Percentiles rank a stretch among this genome's conserved stretches.
These are phyloP conservation scores for Fusarium chuoi DNA, from an alignment of 2,329 filamentous ascomycete genomes.

Conservation along the genomic window DNA sequence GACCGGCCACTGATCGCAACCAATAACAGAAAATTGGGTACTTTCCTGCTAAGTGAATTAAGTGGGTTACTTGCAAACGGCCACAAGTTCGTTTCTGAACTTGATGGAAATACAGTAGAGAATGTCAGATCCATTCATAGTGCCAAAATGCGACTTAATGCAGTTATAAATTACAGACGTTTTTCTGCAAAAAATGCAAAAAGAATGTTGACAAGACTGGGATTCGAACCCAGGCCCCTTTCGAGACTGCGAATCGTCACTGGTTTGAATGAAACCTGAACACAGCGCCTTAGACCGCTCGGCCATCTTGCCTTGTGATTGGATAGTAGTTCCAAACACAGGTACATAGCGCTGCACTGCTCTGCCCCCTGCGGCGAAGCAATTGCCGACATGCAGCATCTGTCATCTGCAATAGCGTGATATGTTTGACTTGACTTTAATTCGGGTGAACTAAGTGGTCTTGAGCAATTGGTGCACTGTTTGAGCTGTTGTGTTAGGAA, in stretches of 20 bases:
- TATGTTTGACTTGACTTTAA: accelerated
- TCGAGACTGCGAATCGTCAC: constrained; percentile 27
- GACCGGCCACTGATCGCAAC: too few species aligned
- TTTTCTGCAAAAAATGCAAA: background rate
- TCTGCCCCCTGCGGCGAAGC: accelerated
- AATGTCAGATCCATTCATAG: too few species aligned
- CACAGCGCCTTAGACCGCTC: constrained; percentile 28
- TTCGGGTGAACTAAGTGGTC: accelerated
- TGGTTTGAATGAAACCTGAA: constrained; percentile 20
- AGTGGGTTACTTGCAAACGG: background rate
- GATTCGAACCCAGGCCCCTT: constrained; percentile 29
- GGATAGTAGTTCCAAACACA: background rate
- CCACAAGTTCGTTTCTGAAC: background rate
- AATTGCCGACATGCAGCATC: background rate
- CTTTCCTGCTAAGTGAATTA: background rate
- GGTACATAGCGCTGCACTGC: accelerated
- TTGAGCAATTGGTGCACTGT: accelerated
- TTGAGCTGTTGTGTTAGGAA: accelerated
- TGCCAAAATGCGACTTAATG: too few species aligned
- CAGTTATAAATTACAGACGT: too few species aligned
- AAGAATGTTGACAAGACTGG: constrained; percentile 15
- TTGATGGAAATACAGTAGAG: background rate
- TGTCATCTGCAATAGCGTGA: background rate
- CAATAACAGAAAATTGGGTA: background rate
- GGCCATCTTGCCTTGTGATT: constrained; percentile 25